Percentiles rank a stretch among this genome's conserved stretches.
Evolutionary conservation across 2,329 filamentous ascomycete species (phyloP).

Genomic region (Scleromitrula shiraiana): DNA sequence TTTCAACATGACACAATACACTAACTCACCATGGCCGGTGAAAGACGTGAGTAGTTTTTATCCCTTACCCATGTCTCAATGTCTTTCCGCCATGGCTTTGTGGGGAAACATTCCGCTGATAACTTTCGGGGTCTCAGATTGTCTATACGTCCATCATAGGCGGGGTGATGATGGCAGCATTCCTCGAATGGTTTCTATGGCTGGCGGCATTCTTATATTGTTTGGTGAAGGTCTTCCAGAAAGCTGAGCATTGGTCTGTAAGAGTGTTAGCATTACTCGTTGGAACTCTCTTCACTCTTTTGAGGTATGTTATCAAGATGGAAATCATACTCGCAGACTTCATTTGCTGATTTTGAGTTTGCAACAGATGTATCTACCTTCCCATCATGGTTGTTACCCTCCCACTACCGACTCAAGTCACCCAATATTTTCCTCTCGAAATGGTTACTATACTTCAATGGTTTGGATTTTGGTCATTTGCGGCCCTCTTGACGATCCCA

Average conservation of each 20-base stretch:
- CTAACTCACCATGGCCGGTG: constrained; percentile 41
- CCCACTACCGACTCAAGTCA: constrained; percentile 67
- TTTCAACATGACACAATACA: constrained; percentile 35
- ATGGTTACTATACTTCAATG: constrained; percentile 74
- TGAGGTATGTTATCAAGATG: constrained; percentile 56
- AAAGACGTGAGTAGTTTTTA: constrained; percentile 35
- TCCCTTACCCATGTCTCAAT: not conserved
- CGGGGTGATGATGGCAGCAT: constrained; percentile 71
- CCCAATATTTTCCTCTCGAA: constrained; percentile 58
- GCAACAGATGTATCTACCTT: constrained; percentile 66
- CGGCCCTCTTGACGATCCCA: constrained; percentile 73
- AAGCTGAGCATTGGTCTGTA: constrained; percentile 83
- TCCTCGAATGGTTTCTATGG: constrained; percentile 93
- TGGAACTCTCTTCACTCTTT: constrained; percentile 60
- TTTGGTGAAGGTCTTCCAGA: constrained; percentile 76
- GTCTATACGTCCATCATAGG: constrained; percentile 77
- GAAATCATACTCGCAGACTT: not conserved
- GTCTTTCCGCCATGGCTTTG: not conserved
- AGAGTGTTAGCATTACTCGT: constrained; percentile 69
- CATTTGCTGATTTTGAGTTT: not conserved
- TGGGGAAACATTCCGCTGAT: constrained; percentile 8
- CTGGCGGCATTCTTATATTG: constrained; percentile 91
- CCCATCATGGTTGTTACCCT: constrained; percentile 93
- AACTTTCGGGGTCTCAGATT: constrained; percentile 51
- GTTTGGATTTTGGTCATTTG: constrained; percentile 94